phyloP scores from a whole-genome alignment of 768 basidiomycete species.

The Pleurotus giganteus region DNA sequence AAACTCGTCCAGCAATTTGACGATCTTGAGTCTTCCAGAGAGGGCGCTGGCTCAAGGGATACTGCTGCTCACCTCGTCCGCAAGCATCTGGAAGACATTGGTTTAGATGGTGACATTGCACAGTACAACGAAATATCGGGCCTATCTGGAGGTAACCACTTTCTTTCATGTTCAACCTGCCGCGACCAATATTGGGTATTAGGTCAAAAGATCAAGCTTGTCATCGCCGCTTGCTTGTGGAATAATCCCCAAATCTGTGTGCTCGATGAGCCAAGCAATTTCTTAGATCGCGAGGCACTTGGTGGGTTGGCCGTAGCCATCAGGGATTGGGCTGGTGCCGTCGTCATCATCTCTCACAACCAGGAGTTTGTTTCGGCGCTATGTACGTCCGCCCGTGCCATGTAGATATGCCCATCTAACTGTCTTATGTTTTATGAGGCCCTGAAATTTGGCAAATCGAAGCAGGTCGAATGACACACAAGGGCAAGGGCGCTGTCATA shows the following conservation, averaged over 20 bases:
- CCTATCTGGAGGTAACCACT: conserved; percentile 75
- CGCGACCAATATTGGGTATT: conserved; percentile 15
- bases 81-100: conserved; percentile 93
- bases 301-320: conserved; percentile 95
- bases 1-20: conserved; percentile 95
- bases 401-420: conserved; percentile 1
- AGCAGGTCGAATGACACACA: conserved; percentile 76
- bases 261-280: conserved; percentile 93
- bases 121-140: conserved; percentile 98
- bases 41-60: conserved; percentile 91
- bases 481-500: conserved; percentile 83
- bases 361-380: conserved; percentile 81
- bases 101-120: conserved; percentile 95
- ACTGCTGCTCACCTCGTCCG: conserved; percentile 78
- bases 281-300: conserved; percentile 93
- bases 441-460: conserved; percentile 97
- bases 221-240: conserved; percentile 94
- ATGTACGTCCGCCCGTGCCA: conserved; percentile 47
- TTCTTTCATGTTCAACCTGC: conserved; percentile 10
- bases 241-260: conserved; percentile 90
- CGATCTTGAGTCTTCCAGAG: conserved; percentile 92
- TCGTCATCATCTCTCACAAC: conserved; percentile 97
- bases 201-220: conserved; percentile 97
- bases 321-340: conserved; percentile 91
- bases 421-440: conserved; percentile 39